A percentile compares a stretch with the other conserved stretches of the same genome.
Evolutionary conservation across 169 alveolate species (phyloP).

Genomic region (Miamiensis avidus): DNA sequence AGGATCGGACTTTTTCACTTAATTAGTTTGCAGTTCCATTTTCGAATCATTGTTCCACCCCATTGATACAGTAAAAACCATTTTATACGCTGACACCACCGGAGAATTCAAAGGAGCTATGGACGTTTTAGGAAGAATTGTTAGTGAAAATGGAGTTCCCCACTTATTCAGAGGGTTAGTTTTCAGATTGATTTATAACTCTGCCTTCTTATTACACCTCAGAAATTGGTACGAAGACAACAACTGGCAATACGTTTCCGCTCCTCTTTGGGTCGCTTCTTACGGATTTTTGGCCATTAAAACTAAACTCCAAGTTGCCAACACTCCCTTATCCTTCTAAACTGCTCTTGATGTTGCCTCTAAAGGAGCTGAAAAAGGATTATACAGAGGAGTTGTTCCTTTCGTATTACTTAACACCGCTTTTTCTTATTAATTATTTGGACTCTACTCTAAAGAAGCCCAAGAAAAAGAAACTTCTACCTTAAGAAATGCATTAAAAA

Average conservation of each 20-base stretch:
- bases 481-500: neutral
- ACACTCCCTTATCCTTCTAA: conserved; percentile 29
- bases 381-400: conserved; percentile 43
- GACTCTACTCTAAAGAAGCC: conserved; percentile 38
- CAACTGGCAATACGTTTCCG: conserved; percentile 21
- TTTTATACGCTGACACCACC: conserved; percentile 25
- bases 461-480: neutral
- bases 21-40: conserved; percentile 15
- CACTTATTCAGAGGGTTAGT: conserved; percentile 29
- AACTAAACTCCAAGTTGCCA: conserved; percentile 32
- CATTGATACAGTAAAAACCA: conserved; percentile 39
- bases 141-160: conserved; percentile 20
- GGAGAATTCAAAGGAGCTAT: conserved; percentile 40
- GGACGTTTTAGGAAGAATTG: conserved; percentile 28
- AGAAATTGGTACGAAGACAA: conserved; percentile 31
- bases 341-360: neutral
- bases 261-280: conserved; percentile 14
- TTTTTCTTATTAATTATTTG: conserved; percentile 39
- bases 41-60: conserved; percentile 40
- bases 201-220: conserved; percentile 25
- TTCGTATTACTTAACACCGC: conserved; percentile 21
- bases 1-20: conserved; percentile 20
- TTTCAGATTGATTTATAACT: conserved; percentile 23
- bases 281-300: conserved; percentile 38
- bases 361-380: neutral